Percentiles rank a stretch among this genome's conserved stretches.
Evolutionary conservation across 345 rosid genomes (phyloP).

Genomic region (Gossypium sturtianum): DNA sequence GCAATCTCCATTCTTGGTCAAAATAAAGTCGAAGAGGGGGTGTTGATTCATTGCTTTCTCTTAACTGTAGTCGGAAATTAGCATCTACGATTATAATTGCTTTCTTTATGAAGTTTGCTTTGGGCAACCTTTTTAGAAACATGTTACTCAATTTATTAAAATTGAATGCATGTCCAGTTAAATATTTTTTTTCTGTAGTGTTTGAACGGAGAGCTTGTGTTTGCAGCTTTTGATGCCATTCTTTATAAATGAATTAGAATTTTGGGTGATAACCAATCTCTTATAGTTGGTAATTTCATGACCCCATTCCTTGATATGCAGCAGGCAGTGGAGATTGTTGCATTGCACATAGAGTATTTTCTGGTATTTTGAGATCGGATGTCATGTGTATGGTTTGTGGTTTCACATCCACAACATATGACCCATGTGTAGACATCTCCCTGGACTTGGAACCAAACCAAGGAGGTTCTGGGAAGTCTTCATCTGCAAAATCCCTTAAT

Average conservation of each 20-base stretch:
- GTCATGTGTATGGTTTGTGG: conserved; percentile 72
- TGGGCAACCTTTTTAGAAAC: conserved; percentile 1
- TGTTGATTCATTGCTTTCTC: not conserved
- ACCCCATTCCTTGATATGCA: conserved; percentile 12
- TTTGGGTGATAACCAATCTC: not conserved
- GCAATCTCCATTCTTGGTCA: not conserved
- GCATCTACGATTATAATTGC: not conserved
- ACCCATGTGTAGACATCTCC: conserved; percentile 58
- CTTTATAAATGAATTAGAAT: not conserved
- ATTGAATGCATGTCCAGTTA: not conserved
- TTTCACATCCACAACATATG: conserved; percentile 61
- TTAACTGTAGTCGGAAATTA: not conserved
- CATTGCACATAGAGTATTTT: conserved; percentile 54
- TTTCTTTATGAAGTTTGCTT: not conserved
- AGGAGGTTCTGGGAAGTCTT: conserved; percentile 21
- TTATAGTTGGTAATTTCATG: not conserved
- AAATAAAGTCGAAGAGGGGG: not conserved
- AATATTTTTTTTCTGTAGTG: not conserved
- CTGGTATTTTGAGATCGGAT: conserved; percentile 56
- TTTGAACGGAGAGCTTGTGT: not conserved
- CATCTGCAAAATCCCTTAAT: conserved; percentile 20
- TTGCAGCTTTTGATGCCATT: not conserved
- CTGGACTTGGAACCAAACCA: conserved; percentile 52
- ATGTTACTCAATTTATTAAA: not conserved
- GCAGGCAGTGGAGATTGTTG: conserved; percentile 56